Evolutionary conservation across 108 stramenopile genomes (phyloP).

Genomic region (Epithemia pelagica): DNA sequence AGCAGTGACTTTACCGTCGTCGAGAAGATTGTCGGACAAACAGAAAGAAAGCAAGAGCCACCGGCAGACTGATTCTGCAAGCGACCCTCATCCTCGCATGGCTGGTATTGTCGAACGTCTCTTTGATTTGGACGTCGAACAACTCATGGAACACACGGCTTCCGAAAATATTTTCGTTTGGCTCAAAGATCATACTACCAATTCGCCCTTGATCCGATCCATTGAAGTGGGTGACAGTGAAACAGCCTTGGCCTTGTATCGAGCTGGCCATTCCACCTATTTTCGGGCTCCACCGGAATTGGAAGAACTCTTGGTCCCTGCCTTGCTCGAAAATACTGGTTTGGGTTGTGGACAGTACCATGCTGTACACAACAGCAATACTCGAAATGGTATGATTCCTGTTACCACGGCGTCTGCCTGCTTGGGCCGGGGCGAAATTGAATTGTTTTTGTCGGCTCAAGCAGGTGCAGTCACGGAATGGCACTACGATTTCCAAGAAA

Average conservation of each 20-base stretch:
- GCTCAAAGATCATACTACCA: constrained; percentile 7
- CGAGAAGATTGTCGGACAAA: neutral
- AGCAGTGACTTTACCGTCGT: neutral
- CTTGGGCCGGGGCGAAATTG: constrained; percentile 86
- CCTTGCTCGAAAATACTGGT: constrained; percentile 52
- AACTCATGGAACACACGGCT: constrained; percentile 52
- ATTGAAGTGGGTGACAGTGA: constrained; percentile 70
- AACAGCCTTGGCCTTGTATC: constrained; percentile 58
- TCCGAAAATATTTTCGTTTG: constrained; percentile 9
- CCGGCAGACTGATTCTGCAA: neutral
- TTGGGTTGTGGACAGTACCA: constrained; percentile 79
- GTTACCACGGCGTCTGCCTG: constrained; percentile 10
- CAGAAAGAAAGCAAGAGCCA: neutral
- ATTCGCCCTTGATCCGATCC: constrained; percentile 38
- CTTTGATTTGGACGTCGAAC: constrained; percentile 38
- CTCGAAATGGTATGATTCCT: constrained; percentile 7
- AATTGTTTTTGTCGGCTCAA: constrained; percentile 68
- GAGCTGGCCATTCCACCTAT: constrained; percentile 70
- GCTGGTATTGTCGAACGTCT: constrained; percentile 22
- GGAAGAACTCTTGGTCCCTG: constrained; percentile 63
- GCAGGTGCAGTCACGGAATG: constrained; percentile 60
- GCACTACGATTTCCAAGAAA: constrained; percentile 94
- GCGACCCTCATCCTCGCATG: neutral
- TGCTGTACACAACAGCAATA: constrained; percentile 6
- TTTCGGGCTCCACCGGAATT: constrained; percentile 83